Evolutionary conservation across 306 rosid species (phyloP).

Genomic region (Trifolium repens): DNA sequence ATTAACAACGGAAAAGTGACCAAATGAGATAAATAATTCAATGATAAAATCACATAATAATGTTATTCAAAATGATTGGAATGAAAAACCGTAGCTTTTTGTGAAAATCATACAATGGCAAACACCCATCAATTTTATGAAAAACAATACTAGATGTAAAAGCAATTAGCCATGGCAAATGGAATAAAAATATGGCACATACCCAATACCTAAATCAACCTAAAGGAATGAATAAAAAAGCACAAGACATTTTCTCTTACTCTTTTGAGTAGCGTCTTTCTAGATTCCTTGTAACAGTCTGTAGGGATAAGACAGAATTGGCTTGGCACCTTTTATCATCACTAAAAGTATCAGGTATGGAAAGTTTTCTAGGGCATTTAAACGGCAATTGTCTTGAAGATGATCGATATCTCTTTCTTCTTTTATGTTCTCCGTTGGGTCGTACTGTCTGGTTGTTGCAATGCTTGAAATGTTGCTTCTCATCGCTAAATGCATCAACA

Average conservation of each 20-base stretch:
- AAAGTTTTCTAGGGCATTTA: slow-evolving; percentile 44
- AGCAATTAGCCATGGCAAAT: slow-evolving; percentile 13
- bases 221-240: slow-evolving; percentile 14
- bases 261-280: slow-evolving; percentile 41
- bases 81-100: slow-evolving; percentile 19
- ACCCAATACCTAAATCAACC: slow-evolving; percentile 27
- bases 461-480: slow-evolving; percentile 54
- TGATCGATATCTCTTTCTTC: slow-evolving; percentile 49
- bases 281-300: slow-evolving; percentile 32
- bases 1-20: neutral
- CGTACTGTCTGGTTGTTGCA: slow-evolving; percentile 46
- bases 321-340: slow-evolving; percentile 48
- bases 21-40: slow-evolving; percentile 6
- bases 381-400: slow-evolving; percentile 49
- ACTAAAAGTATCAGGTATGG: slow-evolving; percentile 36
- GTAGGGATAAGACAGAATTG: slow-evolving; percentile 40
- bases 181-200: slow-evolving; percentile 14
- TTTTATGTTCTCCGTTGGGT: slow-evolving; percentile 42
- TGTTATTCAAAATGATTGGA: slow-evolving; percentile 13
- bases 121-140: neutral
- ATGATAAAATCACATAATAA: slow-evolving; percentile 28
- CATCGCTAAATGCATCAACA: slow-evolving; percentile 50
- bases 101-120: slow-evolving; percentile 16
- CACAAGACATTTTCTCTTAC: slow-evolving; percentile 50
- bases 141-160: slow-evolving; percentile 24